Conservation (phyloP, 495 filamentous ascomycete species). For the Beverwykella pulmonaria region DNA sequence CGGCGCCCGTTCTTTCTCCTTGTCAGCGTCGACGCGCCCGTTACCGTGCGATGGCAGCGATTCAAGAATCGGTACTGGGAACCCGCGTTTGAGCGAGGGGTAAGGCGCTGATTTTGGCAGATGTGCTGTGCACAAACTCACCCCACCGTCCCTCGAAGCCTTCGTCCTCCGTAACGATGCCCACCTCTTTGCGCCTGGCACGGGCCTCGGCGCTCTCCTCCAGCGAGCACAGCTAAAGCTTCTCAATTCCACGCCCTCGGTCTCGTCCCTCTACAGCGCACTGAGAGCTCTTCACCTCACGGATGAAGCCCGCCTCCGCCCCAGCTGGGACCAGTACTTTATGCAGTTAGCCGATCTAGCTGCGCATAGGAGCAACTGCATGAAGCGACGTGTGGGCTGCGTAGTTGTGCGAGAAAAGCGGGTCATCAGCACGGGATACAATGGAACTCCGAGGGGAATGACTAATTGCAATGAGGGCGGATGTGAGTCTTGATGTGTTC, state of each 20-base stretch:
- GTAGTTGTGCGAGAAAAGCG: slow-evolving; percentile 86
- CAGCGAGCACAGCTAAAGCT: slow-evolving; percentile 79
- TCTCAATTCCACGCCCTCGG: slow-evolving; percentile 76
- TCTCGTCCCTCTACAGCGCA: slow-evolving; percentile 67
- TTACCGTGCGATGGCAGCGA: slow-evolving; percentile 78
- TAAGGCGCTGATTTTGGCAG: slow-evolving; percentile 38
- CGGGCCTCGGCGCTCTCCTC: slow-evolving; percentile 71
- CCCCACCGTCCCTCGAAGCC: slow-evolving; percentile 65
- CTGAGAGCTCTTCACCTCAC: slow-evolving; percentile 72
- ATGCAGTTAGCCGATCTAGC: slow-evolving; percentile 93
- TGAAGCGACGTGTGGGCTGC: slow-evolving; percentile 95
- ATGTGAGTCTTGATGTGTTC: slow-evolving; percentile 61
- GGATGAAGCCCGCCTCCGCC: slow-evolving; percentile 77
- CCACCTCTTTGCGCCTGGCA: slow-evolving; percentile 69
- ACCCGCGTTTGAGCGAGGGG: not conserved
- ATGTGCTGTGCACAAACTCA: slow-evolving; percentile 49
- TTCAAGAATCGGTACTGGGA: slow-evolving; percentile 57
- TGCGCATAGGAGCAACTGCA: slow-evolving; percentile 90
- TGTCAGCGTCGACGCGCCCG: slow-evolving; percentile 86
- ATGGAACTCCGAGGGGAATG: slow-evolving; percentile 86
- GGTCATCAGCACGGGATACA: slow-evolving; percentile 96
- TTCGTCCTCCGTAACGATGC: slow-evolving; percentile 78
- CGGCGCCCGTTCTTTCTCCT: slow-evolving; percentile 90
- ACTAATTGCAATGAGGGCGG: slow-evolving; percentile 92
- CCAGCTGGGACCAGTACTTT: slow-evolving; percentile 98